Evolutionary conservation across 805 yeast genomes (phyloP), one percentile per base, ranked within the genome.

Genomic region (Yamadazyma sp.): DNA sequence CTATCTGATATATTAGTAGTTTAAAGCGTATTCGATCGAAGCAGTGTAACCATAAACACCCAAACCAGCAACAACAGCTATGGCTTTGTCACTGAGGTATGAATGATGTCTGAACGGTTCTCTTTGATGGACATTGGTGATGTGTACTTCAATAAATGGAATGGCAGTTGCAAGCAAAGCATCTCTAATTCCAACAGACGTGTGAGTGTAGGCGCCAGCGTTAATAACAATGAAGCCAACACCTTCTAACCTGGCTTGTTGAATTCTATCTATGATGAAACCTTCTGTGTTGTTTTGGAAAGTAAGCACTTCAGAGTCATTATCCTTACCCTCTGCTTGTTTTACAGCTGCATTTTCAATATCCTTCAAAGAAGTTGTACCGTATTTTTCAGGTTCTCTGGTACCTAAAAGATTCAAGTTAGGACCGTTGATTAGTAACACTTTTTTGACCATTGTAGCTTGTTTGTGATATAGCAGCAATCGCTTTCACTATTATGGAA

Each of bases 191-290:
- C 73, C 78, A 15, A 73, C 68, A 1, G 76, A 70, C 1, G 77
- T 73, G 44, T 73, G 78, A 2, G 77, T 73, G 48, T 69, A 72
- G 7, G 78, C 78, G 32, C 77, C 77, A 9, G 77, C 77, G 45
- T 73, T 73, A 34, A 73, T 71, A 25, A 73, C 61, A 29, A 73
- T 67, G 46, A 71, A 72, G 1, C 63, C 70, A 21, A 64, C 62
- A 5, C 67, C 70, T 25, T 72, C 68, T 13, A 41, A 42, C 46
- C 60, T 65, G 7, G 77, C 76, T 45, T 67, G 58, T 44, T 73
- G 78, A 28, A 73, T 71, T 28, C 74, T 51, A 44, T 73, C 77
- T 23, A 73, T 58, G 17, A 73, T 54, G 26, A 59, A 60, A 17
- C 78, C 78, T 51, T 73, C 78, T 16, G 67, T 62, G 36, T 73